phyloP scores from a whole-genome alignment of 1,284 basidiomycete species.

The Irpex sp. region DNA sequence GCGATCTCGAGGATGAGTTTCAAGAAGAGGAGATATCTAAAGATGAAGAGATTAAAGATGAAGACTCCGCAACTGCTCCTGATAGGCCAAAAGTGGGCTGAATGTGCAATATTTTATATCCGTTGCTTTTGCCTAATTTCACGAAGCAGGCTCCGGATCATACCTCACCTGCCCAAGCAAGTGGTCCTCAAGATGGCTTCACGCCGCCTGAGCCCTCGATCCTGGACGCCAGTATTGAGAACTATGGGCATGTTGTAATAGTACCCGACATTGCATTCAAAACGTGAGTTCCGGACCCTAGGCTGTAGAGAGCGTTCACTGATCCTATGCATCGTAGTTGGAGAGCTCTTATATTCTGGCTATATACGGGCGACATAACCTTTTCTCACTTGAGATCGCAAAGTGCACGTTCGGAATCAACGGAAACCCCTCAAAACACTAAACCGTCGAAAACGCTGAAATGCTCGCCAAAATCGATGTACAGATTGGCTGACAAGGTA shows the following conservation, averaged over 20 bases:
- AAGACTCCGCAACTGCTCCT: neutral
- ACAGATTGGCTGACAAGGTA: conserved; percentile 15
- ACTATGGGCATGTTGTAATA: neutral
- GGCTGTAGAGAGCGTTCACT: neutral
- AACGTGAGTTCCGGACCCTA: conserved; percentile 1
- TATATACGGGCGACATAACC: conserved; percentile 16
- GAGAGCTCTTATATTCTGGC: conserved; percentile 19
- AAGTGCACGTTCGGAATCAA: neutral
- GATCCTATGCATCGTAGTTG: conserved; percentile 12
- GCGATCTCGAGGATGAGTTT: conserved; percentile 9
- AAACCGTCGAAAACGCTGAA: neutral
- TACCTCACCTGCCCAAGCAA: no score
- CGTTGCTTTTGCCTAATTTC: no score
- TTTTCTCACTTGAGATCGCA: conserved; percentile 22
- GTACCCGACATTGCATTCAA: conserved; percentile 2
- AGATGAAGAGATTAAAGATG: neutral
- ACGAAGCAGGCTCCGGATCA: no score
- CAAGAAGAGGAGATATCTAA: neutral
- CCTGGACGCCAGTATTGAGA: neutral
- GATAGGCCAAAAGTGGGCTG: no score
- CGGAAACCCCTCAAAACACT: neutral
- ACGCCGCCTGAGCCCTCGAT: neutral
- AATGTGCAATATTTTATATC: no score
- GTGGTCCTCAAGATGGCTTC: no score
- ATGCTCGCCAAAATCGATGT: conserved; percentile 18